A percentile compares a stretch with the other conserved stretches of the same genome.
phyloP scores from a whole-genome alignment of 2,329 filamentous ascomycete genomes.

The Chaetothyriales sp. region DNA sequence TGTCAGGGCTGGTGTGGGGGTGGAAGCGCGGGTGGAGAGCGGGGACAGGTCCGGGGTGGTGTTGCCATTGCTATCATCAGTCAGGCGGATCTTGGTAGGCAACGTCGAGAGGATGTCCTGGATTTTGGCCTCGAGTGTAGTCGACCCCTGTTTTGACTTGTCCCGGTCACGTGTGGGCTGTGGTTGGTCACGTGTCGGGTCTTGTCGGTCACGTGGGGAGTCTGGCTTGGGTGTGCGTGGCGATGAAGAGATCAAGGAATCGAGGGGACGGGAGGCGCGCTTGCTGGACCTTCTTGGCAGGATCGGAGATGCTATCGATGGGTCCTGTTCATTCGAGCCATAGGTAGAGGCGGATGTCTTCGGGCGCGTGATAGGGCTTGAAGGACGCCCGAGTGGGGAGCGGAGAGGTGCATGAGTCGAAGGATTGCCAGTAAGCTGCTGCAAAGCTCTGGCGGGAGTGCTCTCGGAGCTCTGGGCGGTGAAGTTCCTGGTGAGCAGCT shows the following conservation, averaged over 20 bases:
- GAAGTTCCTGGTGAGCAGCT: slow-evolving; percentile 8
- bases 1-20: slow-evolving; percentile 52
- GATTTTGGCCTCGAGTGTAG: slow-evolving; percentile 66
- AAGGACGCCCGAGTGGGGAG: slow-evolving; percentile 15
- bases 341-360: slow-evolving; percentile 5
- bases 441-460: slow-evolving; percentile 13
- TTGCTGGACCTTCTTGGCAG: slow-evolving; percentile 19
- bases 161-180: neutral
- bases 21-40: slow-evolving; percentile 33
- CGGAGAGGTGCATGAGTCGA: slow-evolving; percentile 10
- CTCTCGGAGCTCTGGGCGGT: slow-evolving; percentile 10
- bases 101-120: slow-evolving; percentile 62
- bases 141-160: slow-evolving; percentile 19
- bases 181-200: slow-evolving; percentile 1
- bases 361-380: neutral
- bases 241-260: slow-evolving; percentile 5
- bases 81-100: slow-evolving; percentile 62
- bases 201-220: neutral
- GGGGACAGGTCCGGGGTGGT: slow-evolving; percentile 21
- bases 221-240: neutral
- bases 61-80: slow-evolving; percentile 29
- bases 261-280: slow-evolving; percentile 8
- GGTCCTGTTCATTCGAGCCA: neutral
- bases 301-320: neutral
- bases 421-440: slow-evolving; percentile 14